phyloP scores from a whole-genome alignment of 1,284 basidiomycete genomes.

The Cerrena zonata region DNA sequence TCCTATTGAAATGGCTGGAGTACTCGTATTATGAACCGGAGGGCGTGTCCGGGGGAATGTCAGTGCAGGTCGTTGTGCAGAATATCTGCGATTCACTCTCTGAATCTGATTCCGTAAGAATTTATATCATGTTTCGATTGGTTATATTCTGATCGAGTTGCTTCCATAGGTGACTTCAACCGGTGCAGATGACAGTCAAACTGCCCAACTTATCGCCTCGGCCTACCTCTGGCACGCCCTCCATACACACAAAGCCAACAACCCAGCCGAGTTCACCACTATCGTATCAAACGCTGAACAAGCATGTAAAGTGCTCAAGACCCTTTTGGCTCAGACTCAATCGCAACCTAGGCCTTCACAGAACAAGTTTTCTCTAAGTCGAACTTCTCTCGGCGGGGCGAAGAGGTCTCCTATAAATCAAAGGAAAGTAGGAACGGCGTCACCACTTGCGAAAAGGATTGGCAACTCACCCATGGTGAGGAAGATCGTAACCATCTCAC shows the following conservation, averaged over 20 bases:
- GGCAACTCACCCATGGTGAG: neutral
- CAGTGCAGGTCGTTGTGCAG: conserved; percentile 31
- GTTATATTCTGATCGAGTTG: neutral
- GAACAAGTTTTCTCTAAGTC: neutral
- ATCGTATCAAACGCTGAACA: conserved; percentile 45
- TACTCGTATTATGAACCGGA: conserved; percentile 38
- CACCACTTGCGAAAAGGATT: neutral
- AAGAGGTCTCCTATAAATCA: neutral
- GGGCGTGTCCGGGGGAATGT: conserved; percentile 14
- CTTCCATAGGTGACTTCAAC: conserved; percentile 40
- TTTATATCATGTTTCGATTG: neutral
- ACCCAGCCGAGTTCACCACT: conserved; percentile 34
- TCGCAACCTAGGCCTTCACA: neutral
- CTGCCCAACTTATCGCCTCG: conserved; percentile 36
- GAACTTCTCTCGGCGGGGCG: neutral
- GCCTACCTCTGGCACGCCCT: conserved; percentile 61
- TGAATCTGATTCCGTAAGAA: conserved; percentile 33
- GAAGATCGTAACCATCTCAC: neutral
- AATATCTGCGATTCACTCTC: conserved; percentile 39
- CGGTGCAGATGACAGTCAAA: conserved; percentile 31
- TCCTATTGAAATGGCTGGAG: conserved; percentile 48
- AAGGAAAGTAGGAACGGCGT: neutral
- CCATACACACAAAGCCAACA: conserved; percentile 51
- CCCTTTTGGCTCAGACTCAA: conserved; percentile 22
- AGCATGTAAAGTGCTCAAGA: conserved; percentile 44